phyloP scores from a whole-genome alignment of 2,329 filamentous ascomycete species.

The Monilinia aucupariae region DNA sequence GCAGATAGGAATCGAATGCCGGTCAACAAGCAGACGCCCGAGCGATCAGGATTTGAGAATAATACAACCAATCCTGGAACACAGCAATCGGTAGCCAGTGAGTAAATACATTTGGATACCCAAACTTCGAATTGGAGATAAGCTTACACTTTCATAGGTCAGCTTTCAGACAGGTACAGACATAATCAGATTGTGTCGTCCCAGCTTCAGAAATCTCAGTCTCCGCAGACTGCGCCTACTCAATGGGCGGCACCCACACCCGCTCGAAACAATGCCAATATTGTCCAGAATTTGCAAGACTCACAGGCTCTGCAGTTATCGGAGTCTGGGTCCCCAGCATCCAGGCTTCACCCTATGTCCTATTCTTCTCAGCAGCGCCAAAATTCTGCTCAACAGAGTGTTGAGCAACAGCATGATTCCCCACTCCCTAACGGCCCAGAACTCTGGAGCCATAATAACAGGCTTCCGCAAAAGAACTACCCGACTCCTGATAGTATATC shows the following conservation, averaged over 20 bases:
- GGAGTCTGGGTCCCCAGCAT: neutral
- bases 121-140: neutral
- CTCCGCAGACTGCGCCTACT: constrained; percentile 8
- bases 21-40: constrained; percentile 1
- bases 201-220: constrained; percentile 9
- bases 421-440: neutral
- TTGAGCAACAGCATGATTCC: constrained; percentile 9
- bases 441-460: constrained; percentile 11
- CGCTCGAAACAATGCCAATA: constrained; percentile 13
- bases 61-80: neutral
- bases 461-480: constrained; percentile 13
- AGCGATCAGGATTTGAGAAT: constrained; percentile 4
- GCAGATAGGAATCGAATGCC: constrained; percentile 11
- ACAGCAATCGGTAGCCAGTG: constrained; percentile 7
- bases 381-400: constrained; percentile 5
- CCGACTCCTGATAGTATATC: constrained; percentile 16
- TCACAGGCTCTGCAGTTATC: constrained; percentile 5
- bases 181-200: constrained; percentile 10
- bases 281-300: constrained; percentile 15
- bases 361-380: constrained; percentile 9
- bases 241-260: constrained; percentile 17
- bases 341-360: constrained; percentile 8
- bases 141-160: neutral
- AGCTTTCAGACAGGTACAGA: constrained; percentile 13
- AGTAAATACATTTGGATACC: neutral